Conservation (phyloP, 1,139 yeast species). For the Starmera stellimalicola region DNA sequence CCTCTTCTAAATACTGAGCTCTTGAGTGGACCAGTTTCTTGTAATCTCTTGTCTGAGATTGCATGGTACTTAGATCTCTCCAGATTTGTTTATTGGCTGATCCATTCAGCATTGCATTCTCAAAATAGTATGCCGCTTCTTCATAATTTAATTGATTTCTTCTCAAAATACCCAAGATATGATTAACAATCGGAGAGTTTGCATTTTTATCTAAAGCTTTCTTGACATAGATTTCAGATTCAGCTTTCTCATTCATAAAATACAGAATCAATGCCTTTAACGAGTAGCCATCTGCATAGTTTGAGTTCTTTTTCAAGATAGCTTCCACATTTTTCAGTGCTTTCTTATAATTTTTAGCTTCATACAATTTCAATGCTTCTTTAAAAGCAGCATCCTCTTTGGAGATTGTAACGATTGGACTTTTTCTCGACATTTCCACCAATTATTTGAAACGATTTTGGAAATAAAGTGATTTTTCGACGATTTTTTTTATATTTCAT, state of each 20-base stretch:
- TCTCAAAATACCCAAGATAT: constrained; percentile 79
- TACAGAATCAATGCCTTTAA: constrained; percentile 69
- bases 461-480: no score
- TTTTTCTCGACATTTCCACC: constrained; percentile 8
- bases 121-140: constrained; percentile 75
- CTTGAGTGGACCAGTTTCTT: constrained; percentile 55
- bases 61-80: constrained; percentile 74
- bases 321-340: constrained; percentile 70
- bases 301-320: constrained; percentile 65
- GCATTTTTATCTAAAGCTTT: constrained; percentile 52
- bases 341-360: constrained; percentile 78
- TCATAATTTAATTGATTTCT: constrained; percentile 59
- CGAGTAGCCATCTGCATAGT: constrained; percentile 75
- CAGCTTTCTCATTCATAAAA: constrained; percentile 45
- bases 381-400: constrained; percentile 41
- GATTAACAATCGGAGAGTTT: constrained; percentile 63
- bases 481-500: no score
- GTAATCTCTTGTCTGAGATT: constrained; percentile 72
- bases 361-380: constrained; percentile 78
- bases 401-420: constrained; percentile 10
- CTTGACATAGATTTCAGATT: constrained; percentile 53
- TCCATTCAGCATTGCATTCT: constrained; percentile 70
- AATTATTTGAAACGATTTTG: no score
- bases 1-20: constrained; percentile 58
- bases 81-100: constrained; percentile 71